These are phyloP conservation scores for Collariella sp. DNA, from an alignment of 495 filamentous ascomycete species.

Conservation along the genomic window DNA sequence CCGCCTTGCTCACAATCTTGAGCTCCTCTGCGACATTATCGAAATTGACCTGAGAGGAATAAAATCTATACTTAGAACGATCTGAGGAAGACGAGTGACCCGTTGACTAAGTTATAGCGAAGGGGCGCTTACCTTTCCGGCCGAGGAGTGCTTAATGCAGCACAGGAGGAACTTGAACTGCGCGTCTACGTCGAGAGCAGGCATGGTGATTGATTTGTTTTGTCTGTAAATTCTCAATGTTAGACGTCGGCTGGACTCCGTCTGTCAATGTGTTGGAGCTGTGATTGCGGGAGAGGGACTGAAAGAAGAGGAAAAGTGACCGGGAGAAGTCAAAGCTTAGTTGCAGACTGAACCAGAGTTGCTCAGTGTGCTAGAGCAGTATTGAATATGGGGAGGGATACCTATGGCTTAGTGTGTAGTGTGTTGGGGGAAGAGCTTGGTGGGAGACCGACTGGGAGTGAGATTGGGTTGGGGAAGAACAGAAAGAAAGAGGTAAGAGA, in stretches of 20 bases:
- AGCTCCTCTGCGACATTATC: slow-evolving; percentile 53
- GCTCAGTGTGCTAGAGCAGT: background rate
- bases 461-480: background rate
- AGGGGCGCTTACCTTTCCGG: slow-evolving; percentile 44
- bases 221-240: background rate
- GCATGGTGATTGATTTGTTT: slow-evolving; percentile 32
- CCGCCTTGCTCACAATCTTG: slow-evolving; percentile 51
- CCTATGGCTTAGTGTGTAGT: background rate
- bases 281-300: background rate
- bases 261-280: background rate
- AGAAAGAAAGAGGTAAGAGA: background rate
- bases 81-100: background rate
- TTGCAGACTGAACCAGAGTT: background rate
- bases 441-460: background rate
- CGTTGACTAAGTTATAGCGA: background rate
- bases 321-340: background rate
- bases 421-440: background rate
- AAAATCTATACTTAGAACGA: slow-evolving; percentile 14
- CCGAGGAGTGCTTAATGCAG: slow-evolving; percentile 51
- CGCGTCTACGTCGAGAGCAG: slow-evolving; percentile 40
- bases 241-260: background rate
- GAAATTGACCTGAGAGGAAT: slow-evolving; percentile 48
- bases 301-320: background rate
- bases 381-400: background rate
- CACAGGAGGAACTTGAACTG: slow-evolving; percentile 57